These are phyloP conservation scores for Tetrahymena thermophila DNA, from an alignment of 73 alveolate genomes.

Conservation along the genomic window DNA sequence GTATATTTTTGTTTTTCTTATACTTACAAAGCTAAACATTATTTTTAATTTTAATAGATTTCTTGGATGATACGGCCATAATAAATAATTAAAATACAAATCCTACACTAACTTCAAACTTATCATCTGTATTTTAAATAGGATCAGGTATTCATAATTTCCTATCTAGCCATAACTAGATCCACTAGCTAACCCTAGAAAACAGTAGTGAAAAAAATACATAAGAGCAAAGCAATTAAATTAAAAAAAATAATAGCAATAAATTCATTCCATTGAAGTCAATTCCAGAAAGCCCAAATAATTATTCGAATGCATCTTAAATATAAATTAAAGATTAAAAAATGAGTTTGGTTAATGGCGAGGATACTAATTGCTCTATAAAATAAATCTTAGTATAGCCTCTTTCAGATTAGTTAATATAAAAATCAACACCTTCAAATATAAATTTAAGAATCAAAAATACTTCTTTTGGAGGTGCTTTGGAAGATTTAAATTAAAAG, in stretches of 20 bases:
- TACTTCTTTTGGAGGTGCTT: not conserved
- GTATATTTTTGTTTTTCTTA: not conserved
- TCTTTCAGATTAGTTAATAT: not conserved
- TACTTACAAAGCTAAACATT: not conserved
- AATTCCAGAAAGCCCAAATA: not conserved
- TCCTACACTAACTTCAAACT: not conserved
- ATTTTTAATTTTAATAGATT: not conserved
- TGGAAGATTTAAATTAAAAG: not conserved
- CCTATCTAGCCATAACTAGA: not conserved
- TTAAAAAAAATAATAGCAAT: not conserved
- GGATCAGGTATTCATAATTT: not conserved
- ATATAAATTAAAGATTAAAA: not conserved
- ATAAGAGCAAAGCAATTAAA: not conserved
- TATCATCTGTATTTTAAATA: not conserved
- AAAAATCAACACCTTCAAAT: not conserved
- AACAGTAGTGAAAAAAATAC: not conserved
- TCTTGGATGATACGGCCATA: not conserved
- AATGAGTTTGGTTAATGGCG: not conserved
- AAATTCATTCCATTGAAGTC: not conserved
- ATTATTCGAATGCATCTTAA: not conserved
- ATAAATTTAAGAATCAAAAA: not conserved
- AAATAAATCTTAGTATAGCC: not conserved
- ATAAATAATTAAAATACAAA: not conserved
- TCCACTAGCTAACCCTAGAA: not conserved
- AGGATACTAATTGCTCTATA: not conserved